Base-by-base conservation (phyloP, 495 filamentous ascomycete genomes). In the Hypoxylon fuscum region DNA sequence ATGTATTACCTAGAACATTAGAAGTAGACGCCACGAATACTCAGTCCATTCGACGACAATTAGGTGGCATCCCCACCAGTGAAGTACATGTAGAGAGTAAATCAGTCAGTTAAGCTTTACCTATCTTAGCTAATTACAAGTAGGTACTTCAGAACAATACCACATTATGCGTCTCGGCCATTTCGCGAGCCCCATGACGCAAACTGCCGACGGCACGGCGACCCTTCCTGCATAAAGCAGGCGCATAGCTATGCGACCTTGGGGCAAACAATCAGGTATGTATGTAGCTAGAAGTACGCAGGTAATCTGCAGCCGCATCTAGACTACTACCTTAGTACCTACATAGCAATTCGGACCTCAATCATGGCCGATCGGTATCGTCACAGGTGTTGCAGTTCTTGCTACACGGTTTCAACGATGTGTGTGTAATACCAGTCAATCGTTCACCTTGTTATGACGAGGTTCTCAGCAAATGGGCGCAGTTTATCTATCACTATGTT, bases 181-280 rank as follows among this genome's bases (percentile, higher is more conserved):
- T 34, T 46, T 22, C 27, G 27, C 40, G 41, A 47, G 62, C 62
- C 51, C 48, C 46, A 66, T 60, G 56, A 61, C 46, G 56, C 47
- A 56, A 34, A 29, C 7, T 55, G n/a, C 32, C 41, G 43, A 20
- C 45, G 37, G 25, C 25, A 27, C 37, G 20, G 55, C 40, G 34
- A 55, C 46, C 46, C 10, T 56, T 47, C 40, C 12, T 51, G 46
- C 61, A 49, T 64, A 29, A 18, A 8, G 37, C 18, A 37, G 41
- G 52, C 17, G 21, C 43, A 38, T 35, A 4, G 27, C 11, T 53
- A 61, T 66, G 52, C 52, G 20, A 58, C 57, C 47, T 32, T 44
- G 34, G 14, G 46, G 38, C 46, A 38, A 14, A 48, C 22, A 48
- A 37, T 18, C 35, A 34, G n/a, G 42, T 42, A 54, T 3, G 25